These are phyloP conservation scores for Diaporthe ampelina DNA, from an alignment of 2,329 filamentous ascomycete species.

Conservation along the genomic window DNA sequence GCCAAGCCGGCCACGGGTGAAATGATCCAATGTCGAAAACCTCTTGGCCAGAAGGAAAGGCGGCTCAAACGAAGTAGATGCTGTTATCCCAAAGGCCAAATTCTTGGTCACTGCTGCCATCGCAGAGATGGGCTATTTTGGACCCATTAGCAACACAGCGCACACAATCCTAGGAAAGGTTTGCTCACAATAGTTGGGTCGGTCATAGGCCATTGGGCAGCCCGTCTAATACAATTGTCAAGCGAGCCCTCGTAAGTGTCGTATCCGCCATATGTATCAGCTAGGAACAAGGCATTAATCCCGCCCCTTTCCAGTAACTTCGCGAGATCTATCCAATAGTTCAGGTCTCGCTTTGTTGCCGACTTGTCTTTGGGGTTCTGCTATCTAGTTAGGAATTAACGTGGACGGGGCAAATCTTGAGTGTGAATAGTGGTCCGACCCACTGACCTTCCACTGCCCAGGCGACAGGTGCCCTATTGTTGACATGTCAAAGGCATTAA, in stretches of 20 bases:
- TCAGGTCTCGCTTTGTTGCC: constrained; percentile 69
- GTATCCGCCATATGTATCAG: constrained; percentile 75
- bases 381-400: neutral
- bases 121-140: constrained; percentile 68
- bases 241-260: constrained; percentile 73
- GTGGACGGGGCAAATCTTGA: neutral
- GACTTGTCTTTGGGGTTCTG: constrained; percentile 73
- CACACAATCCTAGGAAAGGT: neutral
- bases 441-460: constrained; percentile 74
- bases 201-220: constrained; percentile 75
- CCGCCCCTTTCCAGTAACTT: constrained; percentile 72
- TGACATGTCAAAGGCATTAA: constrained; percentile 77
- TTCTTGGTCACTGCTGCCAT: constrained; percentile 78
- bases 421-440: too few species aligned
- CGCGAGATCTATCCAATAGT: constrained; percentile 76
- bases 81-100: constrained; percentile 73
- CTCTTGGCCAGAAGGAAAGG: constrained; percentile 73
- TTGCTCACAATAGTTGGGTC: constrained; percentile 72
- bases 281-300: constrained; percentile 76
- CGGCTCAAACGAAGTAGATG: constrained; percentile 73
- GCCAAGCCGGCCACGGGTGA: constrained; percentile 72
- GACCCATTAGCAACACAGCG: neutral
- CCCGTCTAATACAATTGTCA: constrained; percentile 72
- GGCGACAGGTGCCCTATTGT: constrained; percentile 75
- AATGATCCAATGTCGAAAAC: constrained; percentile 73